These are phyloP conservation scores for Earliella scabrosa DNA, from an alignment of 1,284 basidiomycete genomes.

Conservation along the genomic window DNA sequence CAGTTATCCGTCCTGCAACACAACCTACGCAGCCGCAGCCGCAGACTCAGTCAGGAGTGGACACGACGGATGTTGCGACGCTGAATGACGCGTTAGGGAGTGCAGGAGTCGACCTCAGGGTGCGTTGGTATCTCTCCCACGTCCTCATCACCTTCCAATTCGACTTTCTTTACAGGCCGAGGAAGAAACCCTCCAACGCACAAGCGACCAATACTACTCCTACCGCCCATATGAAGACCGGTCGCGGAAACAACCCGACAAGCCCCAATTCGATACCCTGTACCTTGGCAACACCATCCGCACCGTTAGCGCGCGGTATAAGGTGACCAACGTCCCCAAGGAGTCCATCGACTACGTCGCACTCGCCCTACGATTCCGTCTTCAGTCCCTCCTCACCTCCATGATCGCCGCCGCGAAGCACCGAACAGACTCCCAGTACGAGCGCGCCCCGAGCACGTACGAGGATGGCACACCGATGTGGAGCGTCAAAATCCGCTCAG, in stretches of 20 bases:
- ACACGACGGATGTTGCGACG: slow-evolving; percentile 73
- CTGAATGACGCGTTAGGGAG: slow-evolving; percentile 83
- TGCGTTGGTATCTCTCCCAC: slow-evolving; percentile 35
- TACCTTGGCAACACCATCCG: slow-evolving; percentile 68
- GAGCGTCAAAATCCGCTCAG: slow-evolving; percentile 72
- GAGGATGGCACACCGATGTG: slow-evolving; percentile 76
- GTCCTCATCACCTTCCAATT: neutral
- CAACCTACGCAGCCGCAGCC: slow-evolving; percentile 16
- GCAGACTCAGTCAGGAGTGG: slow-evolving; percentile 33
- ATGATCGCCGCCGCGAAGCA: slow-evolving; percentile 78
- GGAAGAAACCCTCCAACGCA: slow-evolving; percentile 74
- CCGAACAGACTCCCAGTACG: slow-evolving; percentile 71
- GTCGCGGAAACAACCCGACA: slow-evolving; percentile 68
- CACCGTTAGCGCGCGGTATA: slow-evolving; percentile 62
- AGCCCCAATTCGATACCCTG: slow-evolving; percentile 66
- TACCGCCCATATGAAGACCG: slow-evolving; percentile 74
- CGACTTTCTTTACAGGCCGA: slow-evolving; percentile 58
- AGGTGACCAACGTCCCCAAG: slow-evolving; percentile 66
- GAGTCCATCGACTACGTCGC: slow-evolving; percentile 80
- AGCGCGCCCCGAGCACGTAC: slow-evolving; percentile 67
- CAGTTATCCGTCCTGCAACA: slow-evolving; percentile 24
- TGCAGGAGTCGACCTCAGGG: slow-evolving; percentile 81
- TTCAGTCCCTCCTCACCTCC: slow-evolving; percentile 70
- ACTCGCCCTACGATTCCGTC: slow-evolving; percentile 74
- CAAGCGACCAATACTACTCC: slow-evolving; percentile 60